Conservation (phyloP, 2,329 filamentous ascomycete species). For the Coniella lustricola region DNA sequence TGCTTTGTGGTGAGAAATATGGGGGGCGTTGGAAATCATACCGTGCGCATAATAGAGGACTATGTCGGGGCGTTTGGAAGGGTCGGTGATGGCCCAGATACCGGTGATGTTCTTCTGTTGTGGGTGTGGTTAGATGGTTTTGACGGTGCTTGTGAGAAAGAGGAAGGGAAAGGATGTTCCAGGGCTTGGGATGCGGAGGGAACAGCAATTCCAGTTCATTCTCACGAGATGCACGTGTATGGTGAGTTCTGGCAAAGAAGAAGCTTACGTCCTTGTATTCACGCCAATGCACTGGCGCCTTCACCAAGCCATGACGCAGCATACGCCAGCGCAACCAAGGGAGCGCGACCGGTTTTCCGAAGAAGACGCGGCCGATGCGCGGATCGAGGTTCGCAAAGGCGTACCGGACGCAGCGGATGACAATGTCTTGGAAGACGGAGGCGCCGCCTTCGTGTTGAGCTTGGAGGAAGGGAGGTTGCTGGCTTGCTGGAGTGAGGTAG, state of each 20-base stretch:
- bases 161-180: no score
- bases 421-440: conserved; percentile 69
- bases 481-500: conserved; percentile 35
- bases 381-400: conserved; percentile 67
- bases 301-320: conserved; percentile 61
- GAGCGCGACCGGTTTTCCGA: conserved; percentile 64
- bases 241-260: neutral
- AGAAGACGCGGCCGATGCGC: conserved; percentile 66
- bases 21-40: conserved; percentile 26
- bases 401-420: conserved; percentile 70
- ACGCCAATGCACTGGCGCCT: conserved; percentile 56
- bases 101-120: conserved; percentile 47
- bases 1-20: no score
- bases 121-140: no score
- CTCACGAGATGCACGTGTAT: no score
- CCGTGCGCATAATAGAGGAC: conserved; percentile 80
- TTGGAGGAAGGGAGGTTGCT: conserved; percentile 57
- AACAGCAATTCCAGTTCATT: no score
- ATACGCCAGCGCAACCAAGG: conserved; percentile 72
- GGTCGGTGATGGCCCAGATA: conserved; percentile 62
- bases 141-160: no score
- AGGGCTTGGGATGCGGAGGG: no score
- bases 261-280: conserved; percentile 42
- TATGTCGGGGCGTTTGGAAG: conserved; percentile 58
- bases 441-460: conserved; percentile 50